Base-by-base conservation (phyloP, 805 yeast genomes). In the Sugiyamaella marilandica region DNA sequence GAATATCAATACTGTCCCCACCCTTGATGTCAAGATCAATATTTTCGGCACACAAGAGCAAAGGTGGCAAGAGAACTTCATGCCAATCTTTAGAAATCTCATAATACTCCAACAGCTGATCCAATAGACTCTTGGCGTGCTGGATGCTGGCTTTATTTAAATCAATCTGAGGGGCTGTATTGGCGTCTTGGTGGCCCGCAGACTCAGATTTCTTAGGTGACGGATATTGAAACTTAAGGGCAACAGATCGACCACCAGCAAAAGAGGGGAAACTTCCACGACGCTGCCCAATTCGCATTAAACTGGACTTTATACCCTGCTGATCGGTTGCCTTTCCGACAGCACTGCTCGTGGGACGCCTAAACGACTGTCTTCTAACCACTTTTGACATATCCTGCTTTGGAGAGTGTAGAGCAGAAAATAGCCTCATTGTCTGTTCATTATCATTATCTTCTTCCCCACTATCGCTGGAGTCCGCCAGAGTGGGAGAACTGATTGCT, bases 1-100 rank as follows among this genome's bases (percentile, higher is more conserved):
- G 77, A 47, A 91, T 83, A 65, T 94, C 97, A 55, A 90, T 76
- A 2, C 84, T 83, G 56, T 85, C 92, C 3, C 88, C 85, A 29
- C 80, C 75, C 35, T 74, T 72, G 2, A 82, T 73, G 57, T 81
- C 83, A 9, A 83, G 74, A 48, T 82, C 83, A 2, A 91, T 74
- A 14, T 71, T 70, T 37, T 84, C 81, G 1, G 87, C 78, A n/a
- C 73, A 71, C 35, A 76, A 73, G 26, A 76, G 70, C 11, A 90
- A 65, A 5, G 82, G 74, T 7, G 73, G 71, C 10, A 74, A 68
- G 5, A 92, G 65, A 0, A 77, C 74, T 0, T 62, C 59, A 2
- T 72, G 69, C 98, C 98, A 94, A n/a, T 68, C 65, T 0, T 72
- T 76, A 2, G 70, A 69, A 7, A 70, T 55, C 32, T 62, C 66